Base-by-base conservation (phyloP, 2,329 filamentous ascomycete species). In the Venturia nashicola region DNA sequence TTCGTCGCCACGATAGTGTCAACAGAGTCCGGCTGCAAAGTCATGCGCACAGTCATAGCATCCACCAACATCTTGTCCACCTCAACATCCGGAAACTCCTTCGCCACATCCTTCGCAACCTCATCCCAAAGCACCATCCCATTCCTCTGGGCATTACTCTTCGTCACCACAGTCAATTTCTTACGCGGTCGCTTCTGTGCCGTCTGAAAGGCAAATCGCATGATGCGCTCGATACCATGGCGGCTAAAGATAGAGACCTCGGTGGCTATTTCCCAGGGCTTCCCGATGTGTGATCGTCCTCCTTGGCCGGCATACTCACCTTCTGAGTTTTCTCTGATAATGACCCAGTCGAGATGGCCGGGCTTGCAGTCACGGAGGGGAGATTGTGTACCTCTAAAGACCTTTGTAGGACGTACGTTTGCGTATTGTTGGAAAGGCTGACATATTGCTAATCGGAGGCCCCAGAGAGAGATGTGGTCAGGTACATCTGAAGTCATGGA, bases 251-350 rank as follows among this genome's bases (percentile, higher is more conserved):
- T 77, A 54, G 75, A 74, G n/a, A 79, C 70, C 66, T 80, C 78
- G 3, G 78, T 80, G 14, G 76, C 77, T 3, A 77, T 69, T 5
- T 77, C 74, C 62, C 78, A 69, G 11, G 71, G 67, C 16, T 72
- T 71, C 59, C 76, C 72, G 12, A 73, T 75, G 62, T 79, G 76
- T 11, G 83, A 84, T 0, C 83, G 79, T 0, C 85, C 85, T 1
- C 85, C 85, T 65, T 87, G 78, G 1, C 78, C 78, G 2, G 76
- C 75, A 68, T 80, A 80, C 66, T 80, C 78, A 51, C 78, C 78
- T 67, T 80, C 94, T 70, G 93, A 97, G 85, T 99, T 99, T 68
- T 80, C 78, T 16, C 78, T 71, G 34, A 80, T 71, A 63, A 80
- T 79, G 32, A 80, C 70, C 77, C 77, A 80, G 66, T 80, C 77